Evolutionary conservation across 257 asterid genomes (phyloP), one percentile per base, ranked within the genome.

Genomic region (Echites panduratus): DNA sequence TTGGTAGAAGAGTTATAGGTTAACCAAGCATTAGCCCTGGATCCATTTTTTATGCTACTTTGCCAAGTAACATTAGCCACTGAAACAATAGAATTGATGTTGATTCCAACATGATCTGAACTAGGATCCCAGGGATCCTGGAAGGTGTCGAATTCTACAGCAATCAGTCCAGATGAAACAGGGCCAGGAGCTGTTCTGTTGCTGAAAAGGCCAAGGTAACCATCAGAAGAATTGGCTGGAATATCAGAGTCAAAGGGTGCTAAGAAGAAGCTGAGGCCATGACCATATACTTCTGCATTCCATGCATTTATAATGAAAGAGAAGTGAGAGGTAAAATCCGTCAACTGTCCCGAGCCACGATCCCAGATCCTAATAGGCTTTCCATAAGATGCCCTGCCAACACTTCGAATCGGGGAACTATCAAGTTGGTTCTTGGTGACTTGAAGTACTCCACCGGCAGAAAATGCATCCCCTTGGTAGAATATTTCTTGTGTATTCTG

Each of bases 91-190:
- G 85, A 75, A 68, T 80, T 75, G 6, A 29, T 27, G 26, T 83
- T 64, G 54, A 83, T 83, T 4, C 87, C 88, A 1, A 84, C 82
- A 66, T 84, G 88, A 65, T 71, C 74, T 12, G 70, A 66, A 0
- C 71, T 65, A 0, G 89, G 87, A 76, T 85, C 89, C 85, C 89
- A 82, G 20, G 24, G 22, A 22, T 62, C 66, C 10, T 54, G 0
- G 16, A 26, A 54, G 2, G 78, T 49, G 58, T 80, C 85, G 29
- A 83, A 83, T 22, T 83, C 84, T 0, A 82, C 72, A 0, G 80
- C 57, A 26, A 83, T 79, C 3, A 79, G 64, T 45, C 52, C 80
- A 12, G 11, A 47, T 10, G 17, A 41, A 16, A 68, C 5, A 2
- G 73, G 41, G 29, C 26, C 53, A 40, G n/a, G 45, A 9, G 24